Conservation (phyloP, 2,329 filamentous ascomycete species). For the Teratosphaeria epicoccoides region DNA sequence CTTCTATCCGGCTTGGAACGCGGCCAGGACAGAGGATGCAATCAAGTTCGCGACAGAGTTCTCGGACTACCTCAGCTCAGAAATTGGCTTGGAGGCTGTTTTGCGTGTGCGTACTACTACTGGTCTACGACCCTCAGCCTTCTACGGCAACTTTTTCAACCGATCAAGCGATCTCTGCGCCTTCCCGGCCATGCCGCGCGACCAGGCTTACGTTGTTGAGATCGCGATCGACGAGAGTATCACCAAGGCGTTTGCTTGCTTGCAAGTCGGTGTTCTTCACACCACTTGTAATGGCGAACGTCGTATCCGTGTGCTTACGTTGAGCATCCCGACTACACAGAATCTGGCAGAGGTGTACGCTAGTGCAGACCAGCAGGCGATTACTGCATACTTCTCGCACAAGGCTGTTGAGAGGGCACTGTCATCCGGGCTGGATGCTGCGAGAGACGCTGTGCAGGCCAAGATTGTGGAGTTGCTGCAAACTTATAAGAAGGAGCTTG, state of each 20-base stretch:
- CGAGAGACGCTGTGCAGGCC: slow-evolving; percentile 77
- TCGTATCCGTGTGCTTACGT: slow-evolving; percentile 84
- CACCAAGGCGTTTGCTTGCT: slow-evolving; percentile 79
- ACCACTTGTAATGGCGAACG: slow-evolving; percentile 97
- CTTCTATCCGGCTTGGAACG: slow-evolving; percentile 98
- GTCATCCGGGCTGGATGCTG: slow-evolving; percentile 76
- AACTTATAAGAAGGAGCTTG: slow-evolving; percentile 94
- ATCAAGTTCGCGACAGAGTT: slow-evolving; percentile 97
- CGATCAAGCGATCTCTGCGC: slow-evolving; percentile 93
- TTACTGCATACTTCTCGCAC: slow-evolving; percentile 90
- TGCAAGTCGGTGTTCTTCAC: slow-evolving; percentile 90
- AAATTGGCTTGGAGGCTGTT: slow-evolving; percentile 92
- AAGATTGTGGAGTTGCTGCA: slow-evolving; percentile 88
- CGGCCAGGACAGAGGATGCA: slow-evolving; percentile 82
- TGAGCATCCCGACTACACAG: slow-evolving; percentile 85
- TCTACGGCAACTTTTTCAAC: slow-evolving; percentile 99
- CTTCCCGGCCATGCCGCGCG: slow-evolving; percentile 93
- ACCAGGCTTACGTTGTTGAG: slow-evolving; percentile 95
- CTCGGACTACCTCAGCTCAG: slow-evolving; percentile 89
- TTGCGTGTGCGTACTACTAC: slow-evolving; percentile 91
- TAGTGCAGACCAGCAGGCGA: slow-evolving; percentile 85
- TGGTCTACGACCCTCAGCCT: slow-evolving; percentile 89
- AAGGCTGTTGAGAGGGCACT: slow-evolving; percentile 90
- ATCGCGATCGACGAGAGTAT: slow-evolving; percentile 95
- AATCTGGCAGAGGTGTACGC: slow-evolving; percentile 86